Percentiles rank a stretch among this genome's conserved stretches.
Evolutionary conservation across 192 early-diverging fungal species (phyloP).

Genomic region (Coemansia sp.): DNA sequence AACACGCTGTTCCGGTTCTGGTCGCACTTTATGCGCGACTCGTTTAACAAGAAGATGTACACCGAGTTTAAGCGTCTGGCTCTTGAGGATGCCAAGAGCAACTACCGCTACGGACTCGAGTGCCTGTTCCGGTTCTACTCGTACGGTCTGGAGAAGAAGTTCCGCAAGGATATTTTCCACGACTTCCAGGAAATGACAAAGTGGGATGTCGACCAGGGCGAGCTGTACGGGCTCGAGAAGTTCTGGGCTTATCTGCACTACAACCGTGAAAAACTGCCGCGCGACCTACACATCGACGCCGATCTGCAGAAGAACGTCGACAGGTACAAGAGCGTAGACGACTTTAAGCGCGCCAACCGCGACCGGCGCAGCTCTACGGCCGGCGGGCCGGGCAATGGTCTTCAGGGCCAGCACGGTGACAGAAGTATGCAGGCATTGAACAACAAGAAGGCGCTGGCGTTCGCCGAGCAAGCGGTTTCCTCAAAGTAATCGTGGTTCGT

Average conservation of each 20-base stretch:
- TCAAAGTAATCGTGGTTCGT: neutral
- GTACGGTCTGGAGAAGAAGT: conserved; percentile 90
- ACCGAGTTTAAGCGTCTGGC: conserved; percentile 88
- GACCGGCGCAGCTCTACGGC: conserved; percentile 41
- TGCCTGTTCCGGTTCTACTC: conserved; percentile 97
- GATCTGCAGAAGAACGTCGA: conserved; percentile 60
- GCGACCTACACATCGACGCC: conserved; percentile 58
- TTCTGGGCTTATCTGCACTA: conserved; percentile 94
- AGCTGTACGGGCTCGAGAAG: conserved; percentile 91
- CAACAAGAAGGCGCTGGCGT: conserved; percentile 43
- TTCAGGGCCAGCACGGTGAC: neutral
- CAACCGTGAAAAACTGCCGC: conserved; percentile 78
- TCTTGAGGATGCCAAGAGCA: conserved; percentile 80
- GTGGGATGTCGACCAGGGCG: conserved; percentile 68
- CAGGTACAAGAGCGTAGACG: conserved; percentile 63
- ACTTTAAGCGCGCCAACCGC: conserved; percentile 56
- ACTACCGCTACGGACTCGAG: conserved; percentile 95
- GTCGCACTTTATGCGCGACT: conserved; percentile 96
- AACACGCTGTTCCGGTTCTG: conserved; percentile 97
- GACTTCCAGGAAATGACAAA: conserved; percentile 87
- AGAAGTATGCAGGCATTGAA: conserved; percentile 18
- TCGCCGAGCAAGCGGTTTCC: conserved; percentile 31
- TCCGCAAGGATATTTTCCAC: conserved; percentile 77
- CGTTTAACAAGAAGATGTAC: conserved; percentile 94
- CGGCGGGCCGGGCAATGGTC: neutral